Conservation (phyloP, 1,139 yeast species). For the Magnusiomyces tetraspermus region DNA sequence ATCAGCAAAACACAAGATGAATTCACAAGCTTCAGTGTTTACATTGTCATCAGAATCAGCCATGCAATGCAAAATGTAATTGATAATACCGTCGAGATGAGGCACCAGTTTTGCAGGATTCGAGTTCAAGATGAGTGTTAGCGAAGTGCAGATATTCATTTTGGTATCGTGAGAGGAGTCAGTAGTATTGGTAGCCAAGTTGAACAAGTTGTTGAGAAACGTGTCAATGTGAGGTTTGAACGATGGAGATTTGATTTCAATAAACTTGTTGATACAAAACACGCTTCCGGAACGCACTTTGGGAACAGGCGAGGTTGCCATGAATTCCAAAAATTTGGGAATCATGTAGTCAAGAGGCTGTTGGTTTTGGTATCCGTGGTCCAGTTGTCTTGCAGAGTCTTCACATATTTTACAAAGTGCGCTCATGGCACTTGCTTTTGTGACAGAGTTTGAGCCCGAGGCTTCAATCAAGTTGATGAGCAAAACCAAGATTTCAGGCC, state of each 20-base stretch:
- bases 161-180: constrained; percentile 55
- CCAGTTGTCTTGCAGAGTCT: constrained; percentile 55
- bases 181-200: constrained; percentile 39
- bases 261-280: constrained; percentile 67
- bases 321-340: constrained; percentile 50
- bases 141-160: constrained; percentile 68
- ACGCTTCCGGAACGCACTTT: constrained; percentile 56
- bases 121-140: constrained; percentile 61
- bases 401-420: constrained; percentile 85
- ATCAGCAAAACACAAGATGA: constrained; percentile 67
- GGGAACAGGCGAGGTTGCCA: constrained; percentile 30
- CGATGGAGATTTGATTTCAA: constrained; percentile 58
- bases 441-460: constrained; percentile 28
- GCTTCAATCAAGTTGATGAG: constrained; percentile 50
- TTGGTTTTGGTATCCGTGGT: constrained; percentile 50
- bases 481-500: constrained; percentile 69
- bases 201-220: constrained; percentile 54
- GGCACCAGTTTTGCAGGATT: constrained; percentile 75
- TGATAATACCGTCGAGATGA: constrained; percentile 75
- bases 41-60: constrained; percentile 60
- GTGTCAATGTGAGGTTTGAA: constrained; percentile 57
- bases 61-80: constrained; percentile 76
- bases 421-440: constrained; percentile 69
- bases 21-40: constrained; percentile 89
- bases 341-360: constrained; percentile 62